Evolutionary conservation across 2,329 filamentous ascomycete genomes (phyloP), one percentile per base, ranked within the genome.

Genomic region (Ascochyta lentis): DNA sequence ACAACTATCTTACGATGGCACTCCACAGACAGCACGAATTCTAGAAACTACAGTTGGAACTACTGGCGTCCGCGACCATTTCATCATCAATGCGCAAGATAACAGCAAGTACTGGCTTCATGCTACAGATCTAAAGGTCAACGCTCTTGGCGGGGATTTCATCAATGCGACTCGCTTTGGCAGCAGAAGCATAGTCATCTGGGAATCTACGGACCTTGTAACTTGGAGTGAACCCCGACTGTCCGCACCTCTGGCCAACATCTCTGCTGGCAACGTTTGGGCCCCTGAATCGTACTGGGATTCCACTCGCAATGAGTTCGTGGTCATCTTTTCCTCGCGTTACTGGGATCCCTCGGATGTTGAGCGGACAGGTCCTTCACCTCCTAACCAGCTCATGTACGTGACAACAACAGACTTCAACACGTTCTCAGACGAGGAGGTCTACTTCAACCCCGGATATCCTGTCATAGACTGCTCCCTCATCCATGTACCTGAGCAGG

Each of bases 61-160:
- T 13, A 50, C 19, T 12, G 52, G 52, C 22, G 52, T 55, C 13
- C 52, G 52, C 15, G 52, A 55, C 7, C 52, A 55, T 16, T 55
- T 55, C 24, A 46, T 55, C 23, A 37, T 55, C 13, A 47, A 39
- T 8, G 24, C 46, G 3, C 46, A 41, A 29, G 46, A 55, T 9
- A 55, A 41, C 34, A 55, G 41, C 29, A 55, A 55, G 15, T 55
- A 55, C 40, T 55, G 52, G 52, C 46, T 55, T 2, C 52, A 55
- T 19, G 52, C 46, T 24, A 55, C 52, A 1, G 52, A 55, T 10
- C 23, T 55, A 9, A 55, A 55, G 4, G 52, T 55, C 29, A 55
- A 55, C 10, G 52, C 46, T 4, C 46, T 55, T 4, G 41, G 46
- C 6, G 52, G 52, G 12, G 52, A 55, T 13, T 55, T 55, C 41